Evolutionary conservation across 768 basidiomycete genomes (phyloP).

Genomic region (Suillus lakei): DNA sequence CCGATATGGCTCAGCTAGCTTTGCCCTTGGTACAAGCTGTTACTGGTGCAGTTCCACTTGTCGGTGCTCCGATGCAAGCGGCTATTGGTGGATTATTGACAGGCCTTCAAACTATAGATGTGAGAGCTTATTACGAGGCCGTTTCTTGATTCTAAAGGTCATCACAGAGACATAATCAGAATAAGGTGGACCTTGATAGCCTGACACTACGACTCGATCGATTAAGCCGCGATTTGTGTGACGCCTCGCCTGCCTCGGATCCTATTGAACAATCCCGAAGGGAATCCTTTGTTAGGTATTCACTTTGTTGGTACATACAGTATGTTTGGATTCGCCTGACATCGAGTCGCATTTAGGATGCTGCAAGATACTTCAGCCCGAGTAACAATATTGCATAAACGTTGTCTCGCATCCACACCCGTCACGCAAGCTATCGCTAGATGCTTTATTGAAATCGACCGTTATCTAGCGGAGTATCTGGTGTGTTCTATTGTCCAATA

Average conservation of each 20-base stretch:
- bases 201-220: background rate
- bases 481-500: background rate
- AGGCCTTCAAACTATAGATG: background rate
- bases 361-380: background rate
- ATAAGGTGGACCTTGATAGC: background rate
- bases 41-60: background rate
- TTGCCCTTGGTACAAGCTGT: background rate
- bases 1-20: background rate
- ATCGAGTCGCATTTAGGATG: background rate
- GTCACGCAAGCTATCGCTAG: background rate
- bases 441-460: background rate
- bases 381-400: background rate
- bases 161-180: background rate
- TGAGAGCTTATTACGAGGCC: background rate
- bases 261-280: background rate
- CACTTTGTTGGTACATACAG: background rate
- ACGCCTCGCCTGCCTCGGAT: background rate
- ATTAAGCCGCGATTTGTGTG: background rate
- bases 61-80: background rate
- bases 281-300: background rate
- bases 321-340: background rate
- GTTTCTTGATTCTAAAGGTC: background rate
- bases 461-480: background rate
- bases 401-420: background rate
- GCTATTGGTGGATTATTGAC: background rate